Base-by-base conservation (phyloP, 1,284 basidiomycete species). In the Rhodotorula sp. region DNA sequence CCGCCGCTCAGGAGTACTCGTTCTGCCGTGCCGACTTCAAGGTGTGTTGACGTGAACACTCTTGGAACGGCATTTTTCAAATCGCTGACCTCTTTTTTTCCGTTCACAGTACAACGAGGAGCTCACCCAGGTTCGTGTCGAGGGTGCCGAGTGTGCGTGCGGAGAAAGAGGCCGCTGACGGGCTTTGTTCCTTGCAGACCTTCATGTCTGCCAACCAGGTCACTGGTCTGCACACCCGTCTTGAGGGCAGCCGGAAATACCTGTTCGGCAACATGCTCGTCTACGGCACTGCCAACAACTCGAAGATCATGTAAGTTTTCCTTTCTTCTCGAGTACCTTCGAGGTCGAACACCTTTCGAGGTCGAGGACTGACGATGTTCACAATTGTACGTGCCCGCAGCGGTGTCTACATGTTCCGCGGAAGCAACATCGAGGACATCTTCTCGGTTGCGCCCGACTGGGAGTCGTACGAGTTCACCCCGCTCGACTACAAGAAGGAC, bases 91-190 rank as follows among this genome's bases (percentile, higher is more conserved):
- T 91, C 91, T 87, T 89, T 75, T 88, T 94, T 70, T 91, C 34
- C 34, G 85, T 98, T 93, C 90, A 94, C 26, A 97, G 86, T 98
- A 97, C 88, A 92, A 92, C 84, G 86, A 90, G 43, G 95, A 98
- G 84, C 89, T 99, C 76, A 95, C 93, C 55, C 87, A 89, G 82
- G 67, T 66, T 8, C 28, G 69, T 63, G 38, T 28, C 26, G n/a
- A 28, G 14, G 6, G 12, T 28, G 54, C 16, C 16, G 23, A 26
- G 52, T 54, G 5, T n/a, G 12, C 26, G 18, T 14, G 2, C 1
- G n/a, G 28, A 16, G 3, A 12, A 10, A 16, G 3, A 26, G 50
- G n/a, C 34, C 6, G 26, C 54, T 55, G 54, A 55, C 54, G 12
- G 8, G 12, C 50, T 4, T 12, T 14, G 5, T 52, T 28, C 5